A percentile compares a stretch with the other conserved stretches of the same genome.
phyloP scores from a whole-genome alignment of 345 rosid genomes.

The Acer campestre region DNA sequence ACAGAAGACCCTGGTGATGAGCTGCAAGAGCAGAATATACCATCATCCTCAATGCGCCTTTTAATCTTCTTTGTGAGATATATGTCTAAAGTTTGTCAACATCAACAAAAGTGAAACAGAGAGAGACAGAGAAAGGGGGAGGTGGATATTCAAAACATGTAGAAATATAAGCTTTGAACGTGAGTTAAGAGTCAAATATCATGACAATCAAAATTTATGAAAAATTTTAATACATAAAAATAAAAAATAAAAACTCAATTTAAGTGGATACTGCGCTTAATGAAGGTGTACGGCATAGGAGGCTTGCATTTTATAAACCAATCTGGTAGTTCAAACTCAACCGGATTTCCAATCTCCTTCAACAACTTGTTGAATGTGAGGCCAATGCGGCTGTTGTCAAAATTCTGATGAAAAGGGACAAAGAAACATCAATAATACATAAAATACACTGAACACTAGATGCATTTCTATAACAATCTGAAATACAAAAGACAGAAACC shows the following conservation, averaged over 20 bases:
- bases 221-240: not conserved
- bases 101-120: conserved; percentile 26
- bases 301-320: conserved; percentile 72
- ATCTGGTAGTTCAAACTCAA: conserved; percentile 87
- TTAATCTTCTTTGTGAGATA: conserved; percentile 83
- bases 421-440: not conserved
- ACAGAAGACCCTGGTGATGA: conserved; percentile 57
- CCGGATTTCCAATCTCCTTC: conserved; percentile 60
- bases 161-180: not conserved
- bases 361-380: conserved; percentile 62
- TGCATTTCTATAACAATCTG: too few relatives aligned
- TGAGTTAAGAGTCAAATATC: not conserved
- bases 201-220: not conserved
- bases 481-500: too few relatives aligned
- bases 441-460: too few relatives aligned
- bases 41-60: conserved; percentile 82
- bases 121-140: not conserved
- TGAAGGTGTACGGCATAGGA: conserved; percentile 60
- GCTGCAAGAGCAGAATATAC: conserved; percentile 94
- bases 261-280: conserved; percentile 86
- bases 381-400: conserved; percentile 43
- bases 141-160: not conserved
- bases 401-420: conserved; percentile 39
- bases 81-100: conserved; percentile 60
- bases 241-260: not conserved